Conservation (phyloP, 148 eudicot genomes). For the Vaccinium macrocarpon region DNA sequence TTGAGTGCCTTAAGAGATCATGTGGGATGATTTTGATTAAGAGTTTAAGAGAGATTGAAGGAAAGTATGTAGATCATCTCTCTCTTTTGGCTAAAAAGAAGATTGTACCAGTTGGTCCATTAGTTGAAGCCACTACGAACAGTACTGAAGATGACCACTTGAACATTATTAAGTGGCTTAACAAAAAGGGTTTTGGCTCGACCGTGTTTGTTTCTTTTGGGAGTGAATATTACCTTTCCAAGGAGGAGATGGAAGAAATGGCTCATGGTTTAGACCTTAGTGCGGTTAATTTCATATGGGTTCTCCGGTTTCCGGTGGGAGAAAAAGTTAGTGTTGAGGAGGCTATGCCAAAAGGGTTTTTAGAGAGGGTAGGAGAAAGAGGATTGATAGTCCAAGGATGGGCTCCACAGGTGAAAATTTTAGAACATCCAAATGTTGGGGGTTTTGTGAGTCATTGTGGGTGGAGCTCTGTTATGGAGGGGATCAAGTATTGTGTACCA, state of each 20-base stretch:
- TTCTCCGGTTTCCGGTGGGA: neutral
- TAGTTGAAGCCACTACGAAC: neutral
- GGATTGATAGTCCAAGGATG: slow-evolving; percentile 1
- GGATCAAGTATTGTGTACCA: neutral
- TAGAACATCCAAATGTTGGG: neutral
- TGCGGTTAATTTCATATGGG: slow-evolving; percentile 5
- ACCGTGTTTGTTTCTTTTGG: neutral
- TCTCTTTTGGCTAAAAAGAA: slow-evolving; percentile 1
- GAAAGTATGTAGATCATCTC: slow-evolving; percentile 1
- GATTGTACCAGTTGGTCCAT: neutral
- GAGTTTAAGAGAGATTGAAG: neutral
- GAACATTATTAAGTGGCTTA: neutral
- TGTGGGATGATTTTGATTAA: neutral
- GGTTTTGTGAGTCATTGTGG: slow-evolving; percentile 7
- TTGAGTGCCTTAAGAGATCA: neutral
- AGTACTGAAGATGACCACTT: neutral
- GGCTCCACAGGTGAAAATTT: neutral
- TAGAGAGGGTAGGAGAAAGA: neutral
- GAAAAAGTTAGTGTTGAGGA: neutral
- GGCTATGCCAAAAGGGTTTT: neutral
- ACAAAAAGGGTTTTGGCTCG: neutral
- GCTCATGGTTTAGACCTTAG: neutral
- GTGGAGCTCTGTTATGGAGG: slow-evolving; percentile 9
- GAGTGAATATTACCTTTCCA: slow-evolving; percentile 1
- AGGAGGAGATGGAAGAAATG: slow-evolving; percentile 3